A percentile compares a stretch with the other conserved stretches of the same genome.
Conservation (phyloP, 352 stramenopile genomes). For the Globisporangium radiosum region DNA sequence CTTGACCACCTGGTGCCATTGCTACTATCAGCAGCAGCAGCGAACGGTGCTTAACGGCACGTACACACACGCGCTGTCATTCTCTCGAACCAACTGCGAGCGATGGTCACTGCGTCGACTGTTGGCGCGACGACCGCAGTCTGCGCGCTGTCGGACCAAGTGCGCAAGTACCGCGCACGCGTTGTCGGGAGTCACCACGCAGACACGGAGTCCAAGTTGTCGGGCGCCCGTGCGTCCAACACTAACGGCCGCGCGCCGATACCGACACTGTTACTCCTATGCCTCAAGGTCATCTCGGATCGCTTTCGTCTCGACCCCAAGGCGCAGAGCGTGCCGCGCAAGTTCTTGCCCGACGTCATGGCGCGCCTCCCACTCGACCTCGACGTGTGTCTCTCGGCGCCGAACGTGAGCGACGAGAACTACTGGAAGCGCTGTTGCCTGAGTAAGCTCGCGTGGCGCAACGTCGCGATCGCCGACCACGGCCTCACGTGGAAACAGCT, state of each 20-base stretch:
- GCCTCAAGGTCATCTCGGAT: conserved; percentile 73
- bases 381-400: conserved; percentile 68
- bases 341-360: conserved; percentile 83
- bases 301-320: conserved; percentile 63
- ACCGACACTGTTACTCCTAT: conserved; percentile 63
- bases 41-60: too few relatives aligned
- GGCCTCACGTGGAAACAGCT: conserved; percentile 93
- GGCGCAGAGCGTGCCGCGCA: conserved; percentile 62
- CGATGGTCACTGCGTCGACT: conserved; percentile 20
- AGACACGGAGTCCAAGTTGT: conserved; percentile 6
- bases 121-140: conserved; percentile 60
- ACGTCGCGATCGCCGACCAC: conserved; percentile 87
- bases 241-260: conserved; percentile 8
- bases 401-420: conserved; percentile 89
- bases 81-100: too few relatives aligned
- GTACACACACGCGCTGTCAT: too few relatives aligned
- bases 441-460: conserved; percentile 82
- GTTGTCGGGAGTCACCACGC: conserved; percentile 28
- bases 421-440: conserved; percentile 92
- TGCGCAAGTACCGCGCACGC: conserved; percentile 76
- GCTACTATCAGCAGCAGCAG: too few relatives aligned
- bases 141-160: conserved; percentile 70
- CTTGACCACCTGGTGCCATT: too few relatives aligned
- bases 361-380: conserved; percentile 73
- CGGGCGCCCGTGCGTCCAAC: neutral